These are phyloP conservation scores for Prototheca wickerhamii DNA, from an alignment of 163 green algal genomes.

Conservation along the genomic window DNA sequence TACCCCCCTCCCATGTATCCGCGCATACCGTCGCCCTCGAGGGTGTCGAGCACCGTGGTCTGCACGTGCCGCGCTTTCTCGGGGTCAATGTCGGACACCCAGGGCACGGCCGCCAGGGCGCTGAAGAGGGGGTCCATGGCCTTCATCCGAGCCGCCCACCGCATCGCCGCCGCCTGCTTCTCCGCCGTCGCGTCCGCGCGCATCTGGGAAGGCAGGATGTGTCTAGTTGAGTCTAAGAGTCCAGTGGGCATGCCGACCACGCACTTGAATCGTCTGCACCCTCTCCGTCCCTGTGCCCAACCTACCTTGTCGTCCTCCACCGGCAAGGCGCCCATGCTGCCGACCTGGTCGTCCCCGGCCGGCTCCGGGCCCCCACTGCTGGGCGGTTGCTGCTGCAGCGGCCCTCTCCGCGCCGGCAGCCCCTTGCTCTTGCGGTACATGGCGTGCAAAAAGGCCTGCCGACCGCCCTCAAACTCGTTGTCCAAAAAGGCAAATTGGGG, in stretches of 20 bases:
- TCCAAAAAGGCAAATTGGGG: not conserved
- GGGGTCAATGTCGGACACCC: conserved; percentile 7
- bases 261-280: too few species aligned
- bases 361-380: too few species aligned
- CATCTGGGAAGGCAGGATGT: not conserved
- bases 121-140: conserved; percentile 15
- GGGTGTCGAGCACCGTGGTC: conserved; percentile 7
- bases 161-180: not conserved
- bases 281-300: too few species aligned
- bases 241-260: not conserved
- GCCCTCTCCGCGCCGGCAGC: too few species aligned
- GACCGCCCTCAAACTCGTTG: not conserved
- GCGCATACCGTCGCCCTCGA: conserved; percentile 3
- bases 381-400: too few species aligned
- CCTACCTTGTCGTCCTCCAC: too few species aligned
- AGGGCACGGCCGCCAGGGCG: conserved; percentile 17
- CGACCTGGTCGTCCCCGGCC: too few species aligned
- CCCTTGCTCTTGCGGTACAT: conserved; percentile 1
- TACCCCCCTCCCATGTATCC: not conserved
- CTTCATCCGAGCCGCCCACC: not conserved
- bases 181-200: not conserved
- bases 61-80: not conserved
- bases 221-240: too few species aligned
- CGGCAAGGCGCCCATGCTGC: too few species aligned
- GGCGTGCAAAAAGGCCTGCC: not conserved